Evolutionary conservation across 139 green algal genomes (phyloP).

Genomic region (Coelastrella sp.): DNA sequence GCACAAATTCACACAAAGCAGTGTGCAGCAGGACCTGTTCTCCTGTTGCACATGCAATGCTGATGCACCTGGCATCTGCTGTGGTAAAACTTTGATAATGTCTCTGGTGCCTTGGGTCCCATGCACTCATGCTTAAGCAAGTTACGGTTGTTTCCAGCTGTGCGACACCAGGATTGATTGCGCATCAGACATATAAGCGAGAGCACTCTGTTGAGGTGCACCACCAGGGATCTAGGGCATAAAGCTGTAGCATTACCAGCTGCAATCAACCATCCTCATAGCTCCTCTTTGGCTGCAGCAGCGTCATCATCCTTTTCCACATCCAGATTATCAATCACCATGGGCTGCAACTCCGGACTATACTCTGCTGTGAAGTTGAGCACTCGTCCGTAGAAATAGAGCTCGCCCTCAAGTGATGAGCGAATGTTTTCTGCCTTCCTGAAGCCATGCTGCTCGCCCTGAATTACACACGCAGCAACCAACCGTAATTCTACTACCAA

Average conservation of each 20-base stretch:
- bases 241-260: background rate
- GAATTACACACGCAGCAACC: conserved; percentile 14
- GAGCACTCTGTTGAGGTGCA: background rate
- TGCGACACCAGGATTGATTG: too few species aligned
- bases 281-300: background rate
- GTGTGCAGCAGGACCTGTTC: too few species aligned
- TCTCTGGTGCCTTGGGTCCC: too few species aligned
- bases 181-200: background rate
- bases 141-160: too few species aligned
- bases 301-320: background rate
- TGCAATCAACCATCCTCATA: too few species aligned
- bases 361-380: conserved; percentile 70
- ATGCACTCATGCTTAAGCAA: too few species aligned
- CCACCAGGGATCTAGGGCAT: background rate
- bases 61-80: too few species aligned
- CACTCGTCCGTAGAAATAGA: conserved; percentile 82
- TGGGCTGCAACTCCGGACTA: conserved; percentile 60
- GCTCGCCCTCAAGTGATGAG: conserved; percentile 77
- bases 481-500: background rate
- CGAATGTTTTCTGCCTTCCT: conserved; percentile 66
- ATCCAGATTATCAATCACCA: conserved; percentile 75
- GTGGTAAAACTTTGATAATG: too few species aligned
- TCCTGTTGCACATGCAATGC: too few species aligned
- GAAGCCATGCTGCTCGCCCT: conserved; percentile 90
- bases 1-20: too few species aligned